Base-by-base conservation (phyloP, 306 rosid species). In the Quercus bicolor region DNA sequence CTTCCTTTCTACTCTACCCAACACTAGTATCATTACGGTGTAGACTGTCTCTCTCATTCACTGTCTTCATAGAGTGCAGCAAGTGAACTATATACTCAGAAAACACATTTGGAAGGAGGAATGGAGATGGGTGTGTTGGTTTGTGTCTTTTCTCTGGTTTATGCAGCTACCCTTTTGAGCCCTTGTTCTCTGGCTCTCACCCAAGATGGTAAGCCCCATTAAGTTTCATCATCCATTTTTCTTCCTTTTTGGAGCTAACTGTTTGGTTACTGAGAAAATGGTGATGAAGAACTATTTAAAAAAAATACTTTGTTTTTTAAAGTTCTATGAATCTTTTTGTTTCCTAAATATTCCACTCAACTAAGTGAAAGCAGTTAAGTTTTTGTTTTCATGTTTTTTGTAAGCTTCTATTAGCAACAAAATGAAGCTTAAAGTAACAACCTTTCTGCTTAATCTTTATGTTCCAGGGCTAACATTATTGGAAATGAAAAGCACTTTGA, bases 401-500 rank as follows among this genome's bases (percentile, higher is more conserved):
- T 4, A 9, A 1, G 21, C 21, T 28, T 52, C 1, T 19, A 16
- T 73, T 15, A 1, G 34, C 65, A 5, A 34, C 53, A 4, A 33
- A 70, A 28, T 20, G 52, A 10, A 53, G 75, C 74, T 54, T 56
- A 65, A 81, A 83, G 83, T 74, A 81, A 26, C 1, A 53, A 74
- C 31, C 81, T 83, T 79, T 23, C 70, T 24, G 60, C 18, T 6
- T 14, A 23, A 53, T 31, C 18, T 72, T 70, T 54, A 26, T 74
- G 21, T 77, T 61, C 37, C 81, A 96, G 99, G 99, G 81, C 55
- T 90, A 56, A 68, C 96, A 37, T 88, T 93, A 90, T 84, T 96
- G 90, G 96, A 91, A 78, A 88, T 96, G 20, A 96, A 86, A 78
- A 85, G 80, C 77, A 65, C 80, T 78, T 83, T 93, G 84, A 93